These are phyloP conservation scores for Orbilia brochopaga DNA, from an alignment of 2,329 filamentous ascomycete species.

Conservation along the genomic window DNA sequence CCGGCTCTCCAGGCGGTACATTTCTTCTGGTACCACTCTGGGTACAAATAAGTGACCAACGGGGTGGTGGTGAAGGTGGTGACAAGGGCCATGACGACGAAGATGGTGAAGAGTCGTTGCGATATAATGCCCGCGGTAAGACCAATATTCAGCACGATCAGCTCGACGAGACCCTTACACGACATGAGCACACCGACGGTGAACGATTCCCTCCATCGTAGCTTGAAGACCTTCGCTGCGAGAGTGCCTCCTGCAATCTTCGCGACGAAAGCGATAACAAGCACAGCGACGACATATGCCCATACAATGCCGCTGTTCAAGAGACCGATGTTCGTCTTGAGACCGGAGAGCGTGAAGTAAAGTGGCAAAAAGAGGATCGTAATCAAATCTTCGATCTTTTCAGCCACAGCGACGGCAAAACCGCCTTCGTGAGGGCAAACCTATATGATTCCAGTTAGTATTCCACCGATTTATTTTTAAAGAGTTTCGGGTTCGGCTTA, in stretches of 20 bases:
- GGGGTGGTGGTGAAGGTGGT: slow-evolving; percentile 86
- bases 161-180: slow-evolving; percentile 91
- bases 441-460: slow-evolving; percentile 10
- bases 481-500: slow-evolving; percentile 6
- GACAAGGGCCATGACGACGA: slow-evolving; percentile 89
- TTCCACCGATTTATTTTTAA: neutral
- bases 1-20: slow-evolving; percentile 77
- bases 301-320: slow-evolving; percentile 81
- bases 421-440: slow-evolving; percentile 89
- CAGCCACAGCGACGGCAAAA: slow-evolving; percentile 87
- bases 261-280: slow-evolving; percentile 78
- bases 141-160: slow-evolving; percentile 91
- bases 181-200: slow-evolving; percentile 92
- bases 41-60: slow-evolving; percentile 74
- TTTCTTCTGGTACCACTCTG: slow-evolving; percentile 76
- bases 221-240: slow-evolving; percentile 74
- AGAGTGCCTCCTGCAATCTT: slow-evolving; percentile 84
- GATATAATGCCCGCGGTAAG: slow-evolving; percentile 82
- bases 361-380: slow-evolving; percentile 82
- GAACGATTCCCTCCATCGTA: slow-evolving; percentile 89
- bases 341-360: slow-evolving; percentile 89
- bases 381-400: slow-evolving; percentile 93
- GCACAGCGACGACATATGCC: slow-evolving; percentile 86
- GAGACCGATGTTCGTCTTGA: slow-evolving; percentile 85
- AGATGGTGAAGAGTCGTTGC: slow-evolving; percentile 84